These are phyloP conservation scores for Cyathus striatus DNA, from an alignment of 768 basidiomycete species.

Conservation along the genomic window DNA sequence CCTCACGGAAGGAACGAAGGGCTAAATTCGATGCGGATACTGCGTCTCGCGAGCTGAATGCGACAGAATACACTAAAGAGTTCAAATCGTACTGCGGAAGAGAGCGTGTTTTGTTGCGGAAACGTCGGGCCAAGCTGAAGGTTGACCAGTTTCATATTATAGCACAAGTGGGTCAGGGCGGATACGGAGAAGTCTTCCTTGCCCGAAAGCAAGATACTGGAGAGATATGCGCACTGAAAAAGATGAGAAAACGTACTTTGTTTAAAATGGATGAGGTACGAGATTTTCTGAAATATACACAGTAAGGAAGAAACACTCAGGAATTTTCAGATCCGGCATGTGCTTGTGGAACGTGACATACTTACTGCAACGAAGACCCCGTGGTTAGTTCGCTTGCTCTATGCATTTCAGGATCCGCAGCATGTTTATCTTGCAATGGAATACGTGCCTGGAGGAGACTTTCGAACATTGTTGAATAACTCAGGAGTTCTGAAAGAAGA, in stretches of 20 bases:
- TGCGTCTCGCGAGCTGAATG: conserved; percentile 51
- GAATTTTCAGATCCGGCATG: conserved; percentile 85
- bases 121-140: conserved; percentile 86
- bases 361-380: conserved; percentile 95
- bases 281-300: conserved; percentile 1
- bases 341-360: conserved; percentile 96
- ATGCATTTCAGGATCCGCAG: conserved; percentile 92
- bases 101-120: conserved; percentile 88
- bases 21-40: conserved; percentile 83
- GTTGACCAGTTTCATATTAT: conserved; percentile 98
- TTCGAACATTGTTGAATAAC: conserved; percentile 95
- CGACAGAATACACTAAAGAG: conserved; percentile 64
- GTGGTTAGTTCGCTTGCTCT: conserved; percentile 91
- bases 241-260: conserved; percentile 91
- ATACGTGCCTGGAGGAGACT: conserved; percentile 98
- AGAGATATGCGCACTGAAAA: conserved; percentile 96
- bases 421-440: conserved; percentile 98
- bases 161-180: conserved; percentile 97
- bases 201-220: conserved; percentile 94
- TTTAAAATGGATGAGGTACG: conserved; percentile 97
- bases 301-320: too few species aligned
- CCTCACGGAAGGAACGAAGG: conserved; percentile 80
- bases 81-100: conserved; percentile 91
- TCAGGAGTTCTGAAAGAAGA: conserved; percentile 97
- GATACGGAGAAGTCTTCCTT: conserved; percentile 96